Evolutionary conservation across 2,329 filamentous ascomycete species (phyloP).

Genomic region (Samsoniella hepiali): DNA sequence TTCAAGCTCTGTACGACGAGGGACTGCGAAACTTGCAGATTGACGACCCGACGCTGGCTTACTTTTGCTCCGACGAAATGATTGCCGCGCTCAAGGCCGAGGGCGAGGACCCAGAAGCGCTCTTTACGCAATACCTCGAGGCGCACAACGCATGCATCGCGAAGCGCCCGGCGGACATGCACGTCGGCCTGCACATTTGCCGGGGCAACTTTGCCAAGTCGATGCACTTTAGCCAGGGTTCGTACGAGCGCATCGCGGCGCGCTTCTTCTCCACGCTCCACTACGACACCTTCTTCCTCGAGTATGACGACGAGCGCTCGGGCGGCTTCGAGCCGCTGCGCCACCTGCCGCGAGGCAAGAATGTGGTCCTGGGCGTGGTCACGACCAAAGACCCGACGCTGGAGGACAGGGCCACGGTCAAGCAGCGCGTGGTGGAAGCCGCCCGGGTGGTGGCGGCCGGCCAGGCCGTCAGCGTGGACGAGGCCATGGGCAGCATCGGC

Average conservation of each 20-base stretch:
- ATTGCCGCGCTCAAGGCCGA: conserved; percentile 53
- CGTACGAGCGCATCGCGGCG: conserved; percentile 59
- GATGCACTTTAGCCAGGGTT: conserved; percentile 61
- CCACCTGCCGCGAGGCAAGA: conserved; percentile 57
- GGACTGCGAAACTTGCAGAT: conserved; percentile 57
- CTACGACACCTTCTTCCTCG: conserved; percentile 60
- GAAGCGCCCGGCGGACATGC: conserved; percentile 60
- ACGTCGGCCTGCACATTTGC: conserved; percentile 66
- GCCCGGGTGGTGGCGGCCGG: conserved; percentile 66
- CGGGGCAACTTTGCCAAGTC: conserved; percentile 59
- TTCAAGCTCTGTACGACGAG: conserved; percentile 52
- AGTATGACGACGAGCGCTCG: conserved; percentile 57
- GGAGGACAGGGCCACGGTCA: conserved; percentile 54
- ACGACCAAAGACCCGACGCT: conserved; percentile 58
- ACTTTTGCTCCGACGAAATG: conserved; percentile 69
- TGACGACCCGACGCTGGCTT: conserved; percentile 60
- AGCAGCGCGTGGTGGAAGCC: conserved; percentile 51
- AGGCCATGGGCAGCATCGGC: conserved; percentile 62
- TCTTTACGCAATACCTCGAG: conserved; percentile 67
- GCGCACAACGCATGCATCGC: conserved; percentile 70
- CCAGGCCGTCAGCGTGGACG: conserved; percentile 56
- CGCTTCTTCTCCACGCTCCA: conserved; percentile 58
- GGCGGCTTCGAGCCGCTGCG: conserved; percentile 61
- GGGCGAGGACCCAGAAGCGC: conserved; percentile 59
- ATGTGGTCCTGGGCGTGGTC: conserved; percentile 59